phyloP scores from a whole-genome alignment of 768 basidiomycete genomes.

The Rhodotorula diobovata region DNA sequence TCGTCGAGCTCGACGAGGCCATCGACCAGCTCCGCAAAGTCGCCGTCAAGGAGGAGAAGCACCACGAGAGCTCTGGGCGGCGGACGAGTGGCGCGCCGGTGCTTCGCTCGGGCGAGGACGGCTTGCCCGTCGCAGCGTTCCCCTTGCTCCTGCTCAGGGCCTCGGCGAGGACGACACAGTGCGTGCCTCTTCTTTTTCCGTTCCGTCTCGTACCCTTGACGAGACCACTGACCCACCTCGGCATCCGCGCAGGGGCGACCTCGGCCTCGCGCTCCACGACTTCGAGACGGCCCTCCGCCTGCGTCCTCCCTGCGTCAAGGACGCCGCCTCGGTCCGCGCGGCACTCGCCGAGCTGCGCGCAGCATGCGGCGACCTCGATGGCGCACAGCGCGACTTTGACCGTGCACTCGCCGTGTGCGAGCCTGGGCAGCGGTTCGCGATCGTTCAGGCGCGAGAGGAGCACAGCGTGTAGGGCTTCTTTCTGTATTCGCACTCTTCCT shows the following conservation, averaged over 20 bases:
- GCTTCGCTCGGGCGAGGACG: not conserved
- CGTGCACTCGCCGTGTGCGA: constrained; percentile 13
- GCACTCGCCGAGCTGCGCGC: constrained; percentile 11
- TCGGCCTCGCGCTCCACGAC: constrained; percentile 17
- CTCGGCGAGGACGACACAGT: constrained; percentile 8
- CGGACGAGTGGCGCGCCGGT: constrained; percentile 11
- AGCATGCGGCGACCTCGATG: constrained; percentile 13
- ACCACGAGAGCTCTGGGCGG: not conserved
- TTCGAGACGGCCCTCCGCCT: constrained; percentile 13
- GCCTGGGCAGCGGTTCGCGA: not conserved
- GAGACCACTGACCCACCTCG: not conserved
- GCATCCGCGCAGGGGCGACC: constrained; percentile 7
- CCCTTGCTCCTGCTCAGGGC: constrained; percentile 17
- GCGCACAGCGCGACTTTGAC: constrained; percentile 19
- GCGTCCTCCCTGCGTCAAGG: not conserved
- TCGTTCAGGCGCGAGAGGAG: not conserved
- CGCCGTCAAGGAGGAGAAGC: not conserved
- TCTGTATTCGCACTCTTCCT: no score
- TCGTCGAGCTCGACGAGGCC: constrained; percentile 14
- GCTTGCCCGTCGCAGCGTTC: constrained; percentile 4
- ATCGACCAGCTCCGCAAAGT: constrained; percentile 2
- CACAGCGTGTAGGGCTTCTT: not conserved
- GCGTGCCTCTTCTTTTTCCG: not conserved
- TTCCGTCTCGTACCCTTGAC: not conserved
- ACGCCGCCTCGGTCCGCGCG: constrained; percentile 2